Percentiles rank a stretch among this genome's conserved stretches.
Evolutionary conservation across 768 basidiomycete species (phyloP).

Genomic region (Austroboletus festivus): DNA sequence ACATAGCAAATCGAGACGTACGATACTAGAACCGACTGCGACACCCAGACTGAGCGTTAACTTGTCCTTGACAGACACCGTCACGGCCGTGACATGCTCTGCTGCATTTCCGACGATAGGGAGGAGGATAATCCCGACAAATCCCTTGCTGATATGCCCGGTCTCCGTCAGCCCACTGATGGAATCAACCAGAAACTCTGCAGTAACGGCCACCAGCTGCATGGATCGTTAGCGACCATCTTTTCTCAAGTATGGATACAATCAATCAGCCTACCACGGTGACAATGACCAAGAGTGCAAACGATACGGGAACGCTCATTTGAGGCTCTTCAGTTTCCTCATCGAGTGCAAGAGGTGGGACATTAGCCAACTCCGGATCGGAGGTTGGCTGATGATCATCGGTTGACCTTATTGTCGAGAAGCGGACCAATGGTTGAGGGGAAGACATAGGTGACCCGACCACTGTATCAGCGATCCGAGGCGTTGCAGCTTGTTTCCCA

Average conservation of each 20-base stretch:
- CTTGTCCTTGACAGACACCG: slow-evolving; percentile 88
- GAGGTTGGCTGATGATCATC: not conserved
- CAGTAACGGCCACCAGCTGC: slow-evolving; percentile 55
- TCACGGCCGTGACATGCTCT: slow-evolving; percentile 90
- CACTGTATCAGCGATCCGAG: slow-evolving; percentile 6
- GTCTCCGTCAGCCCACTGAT: slow-evolving; percentile 67
- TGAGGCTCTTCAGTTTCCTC: slow-evolving; percentile 43
- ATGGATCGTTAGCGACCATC: not conserved
- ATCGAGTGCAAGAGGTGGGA: slow-evolving; percentile 1
- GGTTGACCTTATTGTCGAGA: not conserved
- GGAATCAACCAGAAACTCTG: slow-evolving; percentile 72
- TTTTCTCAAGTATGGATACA: not conserved
- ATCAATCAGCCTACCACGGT: slow-evolving; percentile 51
- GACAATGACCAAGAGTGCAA: slow-evolving; percentile 51
- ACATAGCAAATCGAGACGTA: too few relatives aligned
- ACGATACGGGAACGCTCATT: slow-evolving; percentile 53
- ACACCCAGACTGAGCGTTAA: slow-evolving; percentile 84
- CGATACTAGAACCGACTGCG: slow-evolving; percentile 84
- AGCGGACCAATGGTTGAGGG: slow-evolving; percentile 2
- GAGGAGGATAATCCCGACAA: slow-evolving; percentile 82
- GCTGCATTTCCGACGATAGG: slow-evolving; percentile 93
- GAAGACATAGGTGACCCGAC: slow-evolving; percentile 11
- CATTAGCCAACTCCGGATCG: slow-evolving; percentile 11
- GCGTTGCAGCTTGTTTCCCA: slow-evolving; percentile 3
- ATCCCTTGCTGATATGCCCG: slow-evolving; percentile 67